Percentiles rank a stretch among this genome's conserved stretches.
Evolutionary conservation across 2,329 filamentous ascomycete species (phyloP).

Genomic region (Colletotrichum shisoi): DNA sequence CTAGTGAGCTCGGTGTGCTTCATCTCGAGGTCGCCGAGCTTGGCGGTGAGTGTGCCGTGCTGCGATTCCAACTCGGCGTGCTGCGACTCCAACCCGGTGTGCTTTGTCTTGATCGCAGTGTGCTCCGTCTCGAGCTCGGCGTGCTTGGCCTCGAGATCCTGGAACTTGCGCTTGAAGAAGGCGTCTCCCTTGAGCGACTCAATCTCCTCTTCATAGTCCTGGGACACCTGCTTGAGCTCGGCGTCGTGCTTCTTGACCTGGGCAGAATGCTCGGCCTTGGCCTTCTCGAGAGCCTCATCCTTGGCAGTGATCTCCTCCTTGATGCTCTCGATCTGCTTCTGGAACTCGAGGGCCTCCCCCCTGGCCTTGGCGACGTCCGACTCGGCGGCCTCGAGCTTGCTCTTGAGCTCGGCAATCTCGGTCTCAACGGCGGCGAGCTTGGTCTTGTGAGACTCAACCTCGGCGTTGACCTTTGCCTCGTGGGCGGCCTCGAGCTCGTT

Average conservation of each 20-base stretch:
- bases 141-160: conserved; percentile 67
- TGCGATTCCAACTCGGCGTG: conserved; percentile 42
- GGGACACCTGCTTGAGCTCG: conserved; percentile 65
- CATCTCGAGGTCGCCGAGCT: conserved; percentile 60
- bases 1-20: conserved; percentile 46
- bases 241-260: conserved; percentile 61
- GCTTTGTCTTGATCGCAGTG: conserved; percentile 40
- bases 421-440: conserved; percentile 61
- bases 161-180: conserved; percentile 69
- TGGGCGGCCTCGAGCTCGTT: conserved; percentile 56
- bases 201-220: conserved; percentile 71
- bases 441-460: conserved; percentile 54
- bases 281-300: conserved; percentile 58
- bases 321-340: conserved; percentile 59
- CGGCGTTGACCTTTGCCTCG: conserved; percentile 55
- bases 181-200: conserved; percentile 69
- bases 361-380: conserved; percentile 54
- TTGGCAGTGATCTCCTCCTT: conserved; percentile 58
- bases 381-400: conserved; percentile 57
- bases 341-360: conserved; percentile 57
- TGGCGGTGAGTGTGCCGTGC: conserved; percentile 42
- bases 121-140: conserved; percentile 56
- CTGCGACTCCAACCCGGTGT: conserved; percentile 19
- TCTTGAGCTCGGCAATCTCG: conserved; percentile 61
- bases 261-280: conserved; percentile 58